Conservation (phyloP, 257 asterid species). For the Forsythia viridissima region DNA sequence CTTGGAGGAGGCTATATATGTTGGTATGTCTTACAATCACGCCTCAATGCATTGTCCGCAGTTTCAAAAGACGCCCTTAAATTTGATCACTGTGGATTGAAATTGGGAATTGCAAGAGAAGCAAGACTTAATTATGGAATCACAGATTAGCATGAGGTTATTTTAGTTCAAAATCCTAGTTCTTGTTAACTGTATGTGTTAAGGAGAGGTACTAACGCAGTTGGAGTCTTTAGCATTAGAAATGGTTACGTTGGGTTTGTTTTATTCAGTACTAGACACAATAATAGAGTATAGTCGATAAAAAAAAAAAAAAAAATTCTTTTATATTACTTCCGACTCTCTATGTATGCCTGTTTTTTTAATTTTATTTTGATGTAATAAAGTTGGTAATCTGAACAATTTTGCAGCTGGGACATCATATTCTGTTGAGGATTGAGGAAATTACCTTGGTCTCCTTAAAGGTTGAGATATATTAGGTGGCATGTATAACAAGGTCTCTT, state of each 20-base stretch:
- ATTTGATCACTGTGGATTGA: background rate
- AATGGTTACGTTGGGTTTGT: background rate
- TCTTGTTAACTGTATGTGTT: background rate
- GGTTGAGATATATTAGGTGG: background rate
- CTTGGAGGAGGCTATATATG: no score
- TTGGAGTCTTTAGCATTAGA: background rate
- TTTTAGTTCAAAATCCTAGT: background rate
- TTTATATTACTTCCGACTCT: background rate
- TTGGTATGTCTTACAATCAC: no score
- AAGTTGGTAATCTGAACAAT: background rate
- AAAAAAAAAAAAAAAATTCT: no score
- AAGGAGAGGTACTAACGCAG: background rate
- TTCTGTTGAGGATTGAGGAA: background rate
- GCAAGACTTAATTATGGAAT: background rate
- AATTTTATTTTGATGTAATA: background rate
- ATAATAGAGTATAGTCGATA: background rate
- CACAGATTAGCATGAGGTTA: background rate
- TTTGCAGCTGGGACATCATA: constrained; percentile 4
- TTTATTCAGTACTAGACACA: background rate
- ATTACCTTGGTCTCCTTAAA: background rate
- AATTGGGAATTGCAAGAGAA: background rate
- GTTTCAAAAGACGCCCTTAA: background rate
- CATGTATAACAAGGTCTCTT: background rate
- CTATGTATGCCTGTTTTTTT: background rate
- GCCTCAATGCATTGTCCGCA: background rate